A percentile compares a stretch with the other conserved stretches of the same genome.
These are phyloP conservation scores for Colletotrichum melonis DNA, from an alignment of 2,329 filamentous ascomycete genomes.

Conservation along the genomic window DNA sequence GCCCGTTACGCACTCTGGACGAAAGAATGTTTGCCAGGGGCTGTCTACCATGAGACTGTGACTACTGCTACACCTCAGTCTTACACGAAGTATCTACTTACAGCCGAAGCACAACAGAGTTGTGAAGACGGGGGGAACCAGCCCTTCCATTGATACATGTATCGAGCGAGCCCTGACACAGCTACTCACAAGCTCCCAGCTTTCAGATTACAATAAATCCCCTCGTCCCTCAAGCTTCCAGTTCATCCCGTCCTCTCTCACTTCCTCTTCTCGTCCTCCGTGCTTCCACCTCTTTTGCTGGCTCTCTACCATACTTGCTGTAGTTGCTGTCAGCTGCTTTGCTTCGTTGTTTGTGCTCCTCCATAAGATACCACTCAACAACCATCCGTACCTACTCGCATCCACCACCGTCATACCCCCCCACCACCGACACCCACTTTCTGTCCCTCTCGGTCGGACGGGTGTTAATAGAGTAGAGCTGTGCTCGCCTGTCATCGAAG, in stretches of 20 bases:
- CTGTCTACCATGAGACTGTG: conserved; percentile 1
- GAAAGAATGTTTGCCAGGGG: conserved; percentile 10
- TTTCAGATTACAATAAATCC: conserved; percentile 32
- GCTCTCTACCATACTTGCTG: neutral
- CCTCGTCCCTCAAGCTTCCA: conserved; percentile 28
- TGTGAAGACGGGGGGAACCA: neutral
- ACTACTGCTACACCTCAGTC: neutral
- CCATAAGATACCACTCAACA: neutral
- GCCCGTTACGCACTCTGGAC: neutral
- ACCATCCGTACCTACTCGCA: neutral
- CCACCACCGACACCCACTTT: conserved; percentile 28
- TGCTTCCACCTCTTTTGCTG: neutral
- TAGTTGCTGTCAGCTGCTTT: neutral
- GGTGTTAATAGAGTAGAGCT: conserved; percentile 28
- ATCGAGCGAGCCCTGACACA: neutral
- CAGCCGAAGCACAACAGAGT: neutral
- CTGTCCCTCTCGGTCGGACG: conserved; percentile 29
- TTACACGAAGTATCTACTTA: neutral
- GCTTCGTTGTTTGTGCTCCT: conserved; percentile 10
- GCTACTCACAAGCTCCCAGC: neutral
- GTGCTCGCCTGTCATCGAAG: conserved; percentile 29
- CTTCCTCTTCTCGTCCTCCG: conserved; percentile 19
- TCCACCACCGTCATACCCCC: conserved; percentile 16
- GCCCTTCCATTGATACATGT: neutral
- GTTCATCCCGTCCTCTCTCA: conserved; percentile 17